A percentile compares a stretch with the other conserved stretches of the same genome.
Conservation (phyloP, 192 early-diverging fungal genomes). For the Rhizophagus clarus region DNA sequence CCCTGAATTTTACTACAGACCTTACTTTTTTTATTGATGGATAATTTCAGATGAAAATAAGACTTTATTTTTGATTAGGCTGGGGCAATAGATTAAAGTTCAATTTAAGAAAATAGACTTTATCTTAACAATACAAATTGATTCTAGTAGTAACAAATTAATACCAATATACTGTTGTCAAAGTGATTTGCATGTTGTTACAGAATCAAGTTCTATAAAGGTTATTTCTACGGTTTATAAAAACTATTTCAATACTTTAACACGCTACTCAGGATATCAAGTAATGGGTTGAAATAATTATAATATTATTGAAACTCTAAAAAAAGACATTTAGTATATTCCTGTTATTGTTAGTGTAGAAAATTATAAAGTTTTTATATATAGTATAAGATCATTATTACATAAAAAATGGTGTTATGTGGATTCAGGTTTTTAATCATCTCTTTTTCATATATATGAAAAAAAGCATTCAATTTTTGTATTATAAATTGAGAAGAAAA, state of each 20-base stretch:
- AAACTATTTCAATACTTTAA: background rate
- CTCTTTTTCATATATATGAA: background rate
- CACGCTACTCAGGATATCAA: background rate
- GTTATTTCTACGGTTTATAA: background rate
- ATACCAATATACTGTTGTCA: slow-evolving; percentile 1
- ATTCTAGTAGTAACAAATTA: background rate
- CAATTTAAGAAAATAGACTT: no score
- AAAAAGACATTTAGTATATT: background rate
- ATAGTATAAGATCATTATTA: background rate
- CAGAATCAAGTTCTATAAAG: background rate
- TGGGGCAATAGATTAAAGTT: no score
- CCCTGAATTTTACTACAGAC: background rate
- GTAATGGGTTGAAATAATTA: background rate
- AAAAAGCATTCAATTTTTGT: slow-evolving; percentile 7
- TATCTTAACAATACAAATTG: background rate
- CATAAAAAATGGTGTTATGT: slow-evolving; percentile 8
- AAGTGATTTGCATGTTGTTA: background rate
- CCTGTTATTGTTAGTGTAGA: background rate
- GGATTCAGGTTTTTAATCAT: background rate
- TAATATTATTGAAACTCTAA: background rate
- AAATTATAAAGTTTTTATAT: background rate
- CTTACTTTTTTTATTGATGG: no score
- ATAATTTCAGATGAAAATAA: background rate
- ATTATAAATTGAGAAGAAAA: no score
- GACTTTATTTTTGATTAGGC: no score